Percentiles rank a stretch among this genome's conserved stretches.
Conservation (phyloP, 495 filamentous ascomycete species). For the Oidiodendron maius region DNA sequence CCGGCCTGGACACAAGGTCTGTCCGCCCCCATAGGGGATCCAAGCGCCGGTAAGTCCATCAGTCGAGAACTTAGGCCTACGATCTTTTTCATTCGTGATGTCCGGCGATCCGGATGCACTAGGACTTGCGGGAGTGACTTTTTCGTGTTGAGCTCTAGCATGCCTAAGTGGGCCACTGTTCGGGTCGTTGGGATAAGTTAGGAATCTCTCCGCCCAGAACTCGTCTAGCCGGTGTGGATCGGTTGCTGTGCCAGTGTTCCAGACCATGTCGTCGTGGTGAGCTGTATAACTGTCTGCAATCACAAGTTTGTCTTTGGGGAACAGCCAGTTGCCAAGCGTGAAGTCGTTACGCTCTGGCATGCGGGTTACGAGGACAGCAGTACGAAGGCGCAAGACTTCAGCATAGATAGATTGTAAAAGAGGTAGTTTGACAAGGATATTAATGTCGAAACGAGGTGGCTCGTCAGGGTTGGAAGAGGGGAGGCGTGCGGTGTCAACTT, state of each 20-base stretch:
- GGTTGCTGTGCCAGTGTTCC: slow-evolving; percentile 22
- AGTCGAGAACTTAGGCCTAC: slow-evolving; percentile 18
- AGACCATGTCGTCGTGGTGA: slow-evolving; percentile 8
- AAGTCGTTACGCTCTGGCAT: not conserved
- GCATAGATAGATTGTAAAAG: slow-evolving; percentile 19
- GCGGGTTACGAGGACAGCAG: not conserved
- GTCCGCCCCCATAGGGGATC: slow-evolving; percentile 34
- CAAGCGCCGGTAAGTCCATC: slow-evolving; percentile 23
- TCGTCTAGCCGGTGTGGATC: slow-evolving; percentile 24
- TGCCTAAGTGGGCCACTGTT: slow-evolving; percentile 24
- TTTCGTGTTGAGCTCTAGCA: not conserved
- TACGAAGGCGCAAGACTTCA: slow-evolving; percentile 17
- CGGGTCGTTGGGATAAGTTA: slow-evolving; percentile 29
- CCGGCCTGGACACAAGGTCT: slow-evolving; percentile 40
- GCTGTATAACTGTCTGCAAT: not conserved
- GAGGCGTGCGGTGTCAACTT: not conserved
- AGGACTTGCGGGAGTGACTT: too few relatives aligned
- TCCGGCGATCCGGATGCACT: not conserved
- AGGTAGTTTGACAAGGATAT: slow-evolving; percentile 2
- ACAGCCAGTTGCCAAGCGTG: not conserved
- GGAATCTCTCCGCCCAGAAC: slow-evolving; percentile 36
- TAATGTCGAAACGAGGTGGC: not conserved
- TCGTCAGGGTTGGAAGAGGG: not conserved
- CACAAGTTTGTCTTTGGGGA: not conserved
- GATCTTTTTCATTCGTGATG: not conserved